Conservation (phyloP, 768 basidiomycete species). For the Rhodotorula babjevae region DNA sequence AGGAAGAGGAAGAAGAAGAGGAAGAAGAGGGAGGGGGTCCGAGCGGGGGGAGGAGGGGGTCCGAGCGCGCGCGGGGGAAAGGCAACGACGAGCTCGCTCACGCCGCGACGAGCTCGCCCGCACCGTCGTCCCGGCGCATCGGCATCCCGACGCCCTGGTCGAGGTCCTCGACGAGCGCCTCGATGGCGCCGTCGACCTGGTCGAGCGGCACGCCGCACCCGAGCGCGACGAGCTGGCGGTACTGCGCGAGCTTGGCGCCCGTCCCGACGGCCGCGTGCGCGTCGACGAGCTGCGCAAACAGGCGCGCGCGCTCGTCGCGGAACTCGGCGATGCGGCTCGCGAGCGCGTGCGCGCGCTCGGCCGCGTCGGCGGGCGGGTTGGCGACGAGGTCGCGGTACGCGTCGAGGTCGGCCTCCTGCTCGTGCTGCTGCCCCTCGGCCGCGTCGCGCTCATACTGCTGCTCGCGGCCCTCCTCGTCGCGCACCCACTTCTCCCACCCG, state of each 20-base stretch:
- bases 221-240: slow-evolving; percentile 78
- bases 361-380: slow-evolving; percentile 56
- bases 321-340: slow-evolving; percentile 63
- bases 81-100: neutral
- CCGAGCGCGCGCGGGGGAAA: too few relatives aligned
- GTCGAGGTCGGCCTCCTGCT: slow-evolving; percentile 36
- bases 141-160: slow-evolving; percentile 4
- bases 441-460: slow-evolving; percentile 47
- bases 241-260: slow-evolving; percentile 79
- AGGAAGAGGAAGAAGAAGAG: neutral
- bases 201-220: slow-evolving; percentile 81
- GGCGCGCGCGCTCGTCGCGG: slow-evolving; percentile 62
- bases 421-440: too few relatives aligned
- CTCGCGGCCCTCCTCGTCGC: slow-evolving; percentile 76
- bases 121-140: neutral
- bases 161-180: slow-evolving; percentile 66
- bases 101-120: neutral
- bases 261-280: slow-evolving; percentile 81
- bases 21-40: neutral
- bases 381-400: slow-evolving; percentile 24
- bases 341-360: slow-evolving; percentile 55
- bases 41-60: neutral
- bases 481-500: slow-evolving; percentile 91
- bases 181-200: slow-evolving; percentile 83
- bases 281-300: slow-evolving; percentile 59